Percentiles rank a stretch among this genome's conserved stretches.
Conservation (phyloP, 176 grass and related monocot genomes). For the Dactylis glomerata region DNA sequence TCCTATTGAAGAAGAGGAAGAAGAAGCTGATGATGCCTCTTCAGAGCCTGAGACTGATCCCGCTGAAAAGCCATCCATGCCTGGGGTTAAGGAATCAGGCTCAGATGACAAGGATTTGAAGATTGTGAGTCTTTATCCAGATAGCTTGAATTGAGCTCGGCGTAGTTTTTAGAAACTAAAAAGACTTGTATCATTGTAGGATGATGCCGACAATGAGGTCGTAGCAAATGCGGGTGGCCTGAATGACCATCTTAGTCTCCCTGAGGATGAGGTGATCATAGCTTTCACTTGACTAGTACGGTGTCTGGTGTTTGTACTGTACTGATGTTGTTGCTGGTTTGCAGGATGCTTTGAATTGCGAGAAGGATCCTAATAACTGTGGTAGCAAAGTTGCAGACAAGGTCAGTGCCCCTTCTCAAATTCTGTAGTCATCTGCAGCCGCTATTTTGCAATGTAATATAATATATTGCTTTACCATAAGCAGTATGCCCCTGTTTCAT, state of each 20-base stretch:
- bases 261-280: conserved; percentile 33
- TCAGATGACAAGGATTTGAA: conserved; percentile 12
- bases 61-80: not conserved
- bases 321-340: not conserved
- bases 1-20: conserved; percentile 17
- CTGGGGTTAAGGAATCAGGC: conserved; percentile 22
- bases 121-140: conserved; percentile 34
- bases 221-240: not conserved
- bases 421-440: not conserved
- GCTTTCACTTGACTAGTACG: not conserved
- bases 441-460: not conserved
- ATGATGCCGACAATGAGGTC: conserved; percentile 25
- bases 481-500: no score
- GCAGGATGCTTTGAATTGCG: conserved; percentile 27
- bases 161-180: conserved; percentile 6
- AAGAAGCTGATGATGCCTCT: conserved; percentile 5
- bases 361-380: conserved; percentile 3
- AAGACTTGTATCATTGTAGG: conserved; percentile 8
- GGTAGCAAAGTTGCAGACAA: conserved; percentile 3
- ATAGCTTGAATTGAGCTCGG: not conserved
- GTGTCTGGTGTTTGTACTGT: not conserved
- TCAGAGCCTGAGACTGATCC: conserved; percentile 19
- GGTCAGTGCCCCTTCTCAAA: conserved; percentile 4
- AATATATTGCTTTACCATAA: not conserved
- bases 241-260: conserved; percentile 7